Conservation (phyloP, 1,284 basidiomycete genomes). For the Cystobasidiaceae sp. region DNA sequence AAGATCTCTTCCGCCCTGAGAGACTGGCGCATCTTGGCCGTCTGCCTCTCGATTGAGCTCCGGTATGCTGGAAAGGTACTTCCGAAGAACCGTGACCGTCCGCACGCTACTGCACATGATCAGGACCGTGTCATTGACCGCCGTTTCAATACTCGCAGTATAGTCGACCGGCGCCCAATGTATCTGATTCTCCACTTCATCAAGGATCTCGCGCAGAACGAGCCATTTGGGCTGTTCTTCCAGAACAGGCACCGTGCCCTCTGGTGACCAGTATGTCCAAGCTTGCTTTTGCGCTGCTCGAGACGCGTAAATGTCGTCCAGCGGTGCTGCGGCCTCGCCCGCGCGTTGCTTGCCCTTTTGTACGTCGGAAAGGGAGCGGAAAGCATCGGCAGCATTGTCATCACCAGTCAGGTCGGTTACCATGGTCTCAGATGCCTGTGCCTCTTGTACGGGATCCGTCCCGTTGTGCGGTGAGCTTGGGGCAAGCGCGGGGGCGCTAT, state of each 20-base stretch:
- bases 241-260: slow-evolving; percentile 74
- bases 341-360: slow-evolving; percentile 20
- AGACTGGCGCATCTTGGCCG: not conserved
- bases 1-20: slow-evolving; percentile 35
- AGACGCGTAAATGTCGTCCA: not conserved
- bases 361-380: slow-evolving; percentile 3
- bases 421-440: not conserved
- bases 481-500: not conserved
- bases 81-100: slow-evolving; percentile 66
- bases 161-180: slow-evolving; percentile 33
- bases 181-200: slow-evolving; percentile 89
- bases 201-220: slow-evolving; percentile 72
- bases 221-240: slow-evolving; percentile 96
- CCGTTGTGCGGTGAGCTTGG: not conserved
- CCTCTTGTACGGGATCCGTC: not conserved
- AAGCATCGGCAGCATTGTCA: slow-evolving; percentile 35
- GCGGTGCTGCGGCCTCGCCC: not conserved
- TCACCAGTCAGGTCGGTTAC: slow-evolving; percentile 29
- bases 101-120: slow-evolving; percentile 82
- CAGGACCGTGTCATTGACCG: slow-evolving; percentile 64
- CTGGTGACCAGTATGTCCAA: slow-evolving; percentile 54
- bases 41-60: slow-evolving; percentile 56
- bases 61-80: slow-evolving; percentile 67
- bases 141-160: slow-evolving; percentile 24
- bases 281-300: slow-evolving; percentile 38